Base-by-base conservation (phyloP, 2,329 filamentous ascomycete genomes). In the Ophiostoma montium region DNA sequence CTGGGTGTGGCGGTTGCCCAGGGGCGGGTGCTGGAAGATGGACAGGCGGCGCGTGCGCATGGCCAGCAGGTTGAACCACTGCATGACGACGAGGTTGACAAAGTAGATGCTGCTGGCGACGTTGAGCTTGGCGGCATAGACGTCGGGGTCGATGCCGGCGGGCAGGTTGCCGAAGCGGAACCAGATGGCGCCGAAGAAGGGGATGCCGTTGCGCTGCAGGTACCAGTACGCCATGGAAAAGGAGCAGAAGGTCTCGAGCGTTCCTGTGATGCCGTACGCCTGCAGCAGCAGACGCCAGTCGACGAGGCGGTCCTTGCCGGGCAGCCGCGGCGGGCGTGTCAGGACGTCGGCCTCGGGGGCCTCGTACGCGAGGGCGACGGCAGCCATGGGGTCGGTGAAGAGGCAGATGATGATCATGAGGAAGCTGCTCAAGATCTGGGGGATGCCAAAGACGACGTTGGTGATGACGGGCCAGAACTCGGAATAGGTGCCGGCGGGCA, bases 81-180 rank as follows among this genome's bases (percentile, higher is more conserved):
- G 82, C 82, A 89, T 86, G 45, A 89, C 79, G 2, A 90, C 84
- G 19, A 90, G 67, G 52, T 81, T 89, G 56, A 88, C 75, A 57
- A 89, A 89, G 63, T 89, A 89, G 52, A 90, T 80, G 15, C 79
- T 84, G 35, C 76, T 82, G 0, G 82, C 82, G 52, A 75, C 70
- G 54, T 80, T 82, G 21, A 83, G 65, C 53, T 75, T 70, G 27
- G 67, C 62, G 0, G 64, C 66, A 57, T 80, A 76, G 50, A 71
- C 73, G 42, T 75, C 75, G 2, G 70, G 63, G 47, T 75, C 71
- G 11, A 76, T 69, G 59, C 60, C 66, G 50, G 57, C 68, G 10
- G 72, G 74, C 4, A 72, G 57, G 3, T 63, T 57, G 46, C 80
- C 80, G 58, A 84, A 86, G 19, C 72, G 70, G 60, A 90, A 81